Base-by-base conservation (phyloP, 345 rosid genomes). In the Gossypium arboreum region DNA sequence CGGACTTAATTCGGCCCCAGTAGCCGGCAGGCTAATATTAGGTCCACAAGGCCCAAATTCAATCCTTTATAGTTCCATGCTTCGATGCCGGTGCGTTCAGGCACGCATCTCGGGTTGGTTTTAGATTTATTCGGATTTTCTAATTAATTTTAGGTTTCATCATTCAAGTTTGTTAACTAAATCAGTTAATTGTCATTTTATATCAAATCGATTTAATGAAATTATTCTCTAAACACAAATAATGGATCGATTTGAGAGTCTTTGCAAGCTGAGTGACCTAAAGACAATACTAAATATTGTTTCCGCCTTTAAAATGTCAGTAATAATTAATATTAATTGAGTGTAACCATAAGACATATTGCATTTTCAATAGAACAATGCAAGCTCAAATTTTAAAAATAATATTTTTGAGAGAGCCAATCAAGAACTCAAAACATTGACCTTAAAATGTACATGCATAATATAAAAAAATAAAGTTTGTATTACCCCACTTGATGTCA, bases 281-380 rank as follows among this genome's bases (percentile, higher is more conserved):
- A 6, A 55, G 25, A 18, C 58, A 7, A n/a, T 0, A n/a, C 9
- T 18, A 18, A 10, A 9, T 25, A 52, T 52, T 16, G 8, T 52
- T 52, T 52, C 20, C 2, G 15, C 20, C 0, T 27, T 27, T 27
- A 27, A 27, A 27, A 3, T 27, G 4, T 27, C 4, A 3, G 34
- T 27, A 27, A 27, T 27, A 27, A 3, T 27, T 3, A 27, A 27
- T 27, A 29, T 3, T 29, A 0, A 0, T 29, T 29, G 6, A 0
- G 39, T 29, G 6, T 4, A 29, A 29, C 0, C 1, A 0, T 29
- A 29, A 29, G 1, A 4, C 0, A 0, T 1, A 4, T 3, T 29
- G 1, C 1, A 29, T 0, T 29, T 1, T 3, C 1, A 29, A 29
- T 0, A 0, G 0, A 1, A 29, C 0, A 29, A 29, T 29, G 0